Conservation (phyloP, 2,329 filamentous ascomycete species). For the Phyllosticta paracitricarpa region DNA sequence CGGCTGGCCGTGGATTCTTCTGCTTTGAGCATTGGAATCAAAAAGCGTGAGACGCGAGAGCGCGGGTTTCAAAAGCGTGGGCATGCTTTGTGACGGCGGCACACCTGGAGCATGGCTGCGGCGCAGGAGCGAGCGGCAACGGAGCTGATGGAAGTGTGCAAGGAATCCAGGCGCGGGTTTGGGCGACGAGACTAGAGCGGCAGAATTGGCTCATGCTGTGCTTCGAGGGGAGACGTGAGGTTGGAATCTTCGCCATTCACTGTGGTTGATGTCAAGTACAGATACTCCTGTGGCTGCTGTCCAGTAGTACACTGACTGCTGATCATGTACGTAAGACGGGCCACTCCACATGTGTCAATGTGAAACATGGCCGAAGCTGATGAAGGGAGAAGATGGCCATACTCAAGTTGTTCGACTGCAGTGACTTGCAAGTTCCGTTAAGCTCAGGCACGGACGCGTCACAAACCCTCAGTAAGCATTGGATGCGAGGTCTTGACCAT, state of each 20-base stretch:
- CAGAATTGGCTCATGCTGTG: not conserved
- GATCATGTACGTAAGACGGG: not conserved
- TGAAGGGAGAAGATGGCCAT: not conserved
- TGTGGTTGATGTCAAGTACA: not conserved
- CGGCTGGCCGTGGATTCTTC: not conserved
- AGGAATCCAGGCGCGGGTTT: not conserved
- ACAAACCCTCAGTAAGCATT: not conserved
- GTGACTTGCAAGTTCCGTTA: not conserved
- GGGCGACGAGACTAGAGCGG: not conserved
- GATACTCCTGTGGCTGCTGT: not conserved
- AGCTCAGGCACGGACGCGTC: not conserved
- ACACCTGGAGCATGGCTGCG: not conserved
- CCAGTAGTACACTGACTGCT: not conserved
- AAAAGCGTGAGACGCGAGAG: not conserved
- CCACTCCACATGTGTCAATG: not conserved
- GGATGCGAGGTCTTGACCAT: not conserved
- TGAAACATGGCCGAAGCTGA: not conserved
- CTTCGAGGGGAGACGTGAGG: not conserved
- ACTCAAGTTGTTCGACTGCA: not conserved
- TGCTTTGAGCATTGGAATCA: not conserved
- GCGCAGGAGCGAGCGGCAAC: not conserved
- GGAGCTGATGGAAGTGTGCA: not conserved
- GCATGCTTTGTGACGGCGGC: not conserved
- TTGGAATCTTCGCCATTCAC: not conserved
- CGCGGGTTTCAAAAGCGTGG: not conserved